A percentile compares a stretch with the other conserved stretches of the same genome.
phyloP scores from a whole-genome alignment of 2,329 filamentous ascomycete species.

The Nothophoma quercina region DNA sequence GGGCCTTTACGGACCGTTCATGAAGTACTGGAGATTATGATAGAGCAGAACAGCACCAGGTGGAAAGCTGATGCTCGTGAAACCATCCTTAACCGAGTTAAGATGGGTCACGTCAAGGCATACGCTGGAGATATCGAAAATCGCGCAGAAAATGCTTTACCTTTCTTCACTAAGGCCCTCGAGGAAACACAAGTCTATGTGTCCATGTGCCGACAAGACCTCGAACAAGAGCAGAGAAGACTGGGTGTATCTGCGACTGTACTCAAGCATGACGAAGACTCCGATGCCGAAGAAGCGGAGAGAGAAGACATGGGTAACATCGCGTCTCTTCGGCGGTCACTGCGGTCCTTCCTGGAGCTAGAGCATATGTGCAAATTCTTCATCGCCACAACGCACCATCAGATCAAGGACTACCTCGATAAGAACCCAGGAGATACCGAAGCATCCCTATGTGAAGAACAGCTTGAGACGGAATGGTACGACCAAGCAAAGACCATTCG shows the following conservation, averaged over 20 bases:
- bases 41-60: conserved; percentile 77
- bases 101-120: conserved; percentile 79
- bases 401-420: conserved; percentile 76
- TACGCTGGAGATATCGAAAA: conserved; percentile 67
- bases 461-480: conserved; percentile 75
- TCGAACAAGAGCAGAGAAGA: conserved; percentile 61
- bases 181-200: conserved; percentile 60
- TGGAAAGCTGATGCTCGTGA: conserved; percentile 74
- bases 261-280: conserved; percentile 46
- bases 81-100: conserved; percentile 69
- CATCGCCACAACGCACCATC: conserved; percentile 80
- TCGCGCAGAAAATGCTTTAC: conserved; percentile 69
- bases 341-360: conserved; percentile 78
- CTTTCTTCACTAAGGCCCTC: conserved; percentile 68
- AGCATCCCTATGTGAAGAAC: conserved; percentile 71
- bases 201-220: conserved; percentile 68
- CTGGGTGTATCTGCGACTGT: conserved; percentile 22
- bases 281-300: conserved; percentile 47
- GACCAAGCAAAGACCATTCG: conserved; percentile 79
- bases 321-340: conserved; percentile 66
- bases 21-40: conserved; percentile 90
- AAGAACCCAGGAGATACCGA: conserved; percentile 70
- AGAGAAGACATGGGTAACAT: conserved; percentile 57
- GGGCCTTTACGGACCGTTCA: conserved; percentile 80
- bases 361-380: conserved; percentile 87